Base-by-base conservation (phyloP, 192 early-diverging fungal species). In the Rhizophagus clarus region DNA sequence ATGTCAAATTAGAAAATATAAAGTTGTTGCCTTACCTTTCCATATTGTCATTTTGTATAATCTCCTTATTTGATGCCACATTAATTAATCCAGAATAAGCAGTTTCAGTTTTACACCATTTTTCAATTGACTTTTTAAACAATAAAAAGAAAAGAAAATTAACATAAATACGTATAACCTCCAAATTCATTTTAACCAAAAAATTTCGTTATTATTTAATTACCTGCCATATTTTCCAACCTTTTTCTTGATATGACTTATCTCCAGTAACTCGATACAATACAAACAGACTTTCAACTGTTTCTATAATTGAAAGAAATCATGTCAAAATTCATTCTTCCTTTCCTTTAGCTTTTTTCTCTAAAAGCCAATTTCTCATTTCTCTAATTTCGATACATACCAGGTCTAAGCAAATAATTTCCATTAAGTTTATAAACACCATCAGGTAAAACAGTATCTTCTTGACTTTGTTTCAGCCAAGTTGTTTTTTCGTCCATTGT, bases 181-280 rank as follows among this genome's bases (percentile, higher is more conserved):
- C n/a, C n/a, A n/a, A n/a, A n/a, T n/a, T n/a, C n/a, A n/a, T n/a
- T n/a, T n/a, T n/a, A 26, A 32, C 3, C 37, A 45, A 34, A 31
- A 17, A 40, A 40, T 40, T 37, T 40, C 37, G 37, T 28, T 8
- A 9, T 74, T 8, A 51, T 40, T 15, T 45, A 45, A 32, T 74
- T 82, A 85, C 84, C 82, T 74, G 61, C 84, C 88, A 92, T 80
- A 93, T 90, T 40, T 91, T 81, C 93, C 93, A 94, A 40, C 88
- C 92, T 71, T 89, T 87, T 60, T 93, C 92, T 60, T 89, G 89
- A 47, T 95, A 94, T n/a, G 72, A 73, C 1, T 82, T 83, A 70
- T 95, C 87, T 1, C 92, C 91, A 9, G 94, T 95, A 26, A 89
- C 80, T 29, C 92, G 87, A 78, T 93, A 94, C 82, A 94, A 87